phyloP scores from a whole-genome alignment of 257 asterid genomes.

The Jasminum sambac region DNA sequence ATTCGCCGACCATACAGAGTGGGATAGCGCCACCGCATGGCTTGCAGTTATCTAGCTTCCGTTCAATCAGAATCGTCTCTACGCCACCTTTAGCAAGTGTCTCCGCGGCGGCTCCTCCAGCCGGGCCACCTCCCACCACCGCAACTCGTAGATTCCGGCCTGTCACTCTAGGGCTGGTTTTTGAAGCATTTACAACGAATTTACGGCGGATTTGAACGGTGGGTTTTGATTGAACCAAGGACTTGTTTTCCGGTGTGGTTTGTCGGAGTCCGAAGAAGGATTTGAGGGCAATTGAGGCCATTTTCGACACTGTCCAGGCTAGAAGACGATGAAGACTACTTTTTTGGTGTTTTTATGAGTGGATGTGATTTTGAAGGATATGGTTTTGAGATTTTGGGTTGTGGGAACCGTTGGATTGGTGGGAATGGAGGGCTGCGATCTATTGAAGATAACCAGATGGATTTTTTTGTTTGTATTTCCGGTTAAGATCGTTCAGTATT shows the following conservation, averaged over 20 bases:
- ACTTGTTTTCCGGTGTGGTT: slow-evolving; percentile 48
- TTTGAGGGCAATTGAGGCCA: slow-evolving; percentile 79
- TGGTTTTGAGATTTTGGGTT: slow-evolving; percentile 56
- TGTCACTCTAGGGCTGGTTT: slow-evolving; percentile 73
- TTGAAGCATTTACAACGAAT: slow-evolving; percentile 55
- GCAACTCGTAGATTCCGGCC: slow-evolving; percentile 93
- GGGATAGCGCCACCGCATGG: slow-evolving; percentile 99
- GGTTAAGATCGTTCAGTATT: too few relatives aligned
- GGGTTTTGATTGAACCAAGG: slow-evolving; percentile 31
- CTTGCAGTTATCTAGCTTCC: slow-evolving; percentile 89
- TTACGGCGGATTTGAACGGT: slow-evolving; percentile 30
- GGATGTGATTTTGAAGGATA: slow-evolving; percentile 51
- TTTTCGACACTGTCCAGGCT: slow-evolving; percentile 14
- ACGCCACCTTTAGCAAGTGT: slow-evolving; percentile 81
- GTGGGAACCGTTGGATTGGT: slow-evolving; percentile 45
- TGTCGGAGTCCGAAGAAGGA: slow-evolving; percentile 90
- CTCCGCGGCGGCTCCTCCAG: slow-evolving; percentile 91
- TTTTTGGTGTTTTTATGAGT: slow-evolving; percentile 23
- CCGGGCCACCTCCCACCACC: slow-evolving; percentile 91
- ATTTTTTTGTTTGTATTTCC: slow-evolving; percentile 30
- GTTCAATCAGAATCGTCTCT: slow-evolving; percentile 77
- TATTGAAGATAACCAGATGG: slow-evolving; percentile 47
- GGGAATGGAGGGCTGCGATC: slow-evolving; percentile 47
- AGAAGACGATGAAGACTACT: slow-evolving; percentile 26
- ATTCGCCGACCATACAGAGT: slow-evolving; percentile 93